A percentile compares a stretch with the other conserved stretches of the same genome.
These are phyloP conservation scores for Bipolaris cookei DNA, from an alignment of 2,329 filamentous ascomycete genomes.

Conservation along the genomic window DNA sequence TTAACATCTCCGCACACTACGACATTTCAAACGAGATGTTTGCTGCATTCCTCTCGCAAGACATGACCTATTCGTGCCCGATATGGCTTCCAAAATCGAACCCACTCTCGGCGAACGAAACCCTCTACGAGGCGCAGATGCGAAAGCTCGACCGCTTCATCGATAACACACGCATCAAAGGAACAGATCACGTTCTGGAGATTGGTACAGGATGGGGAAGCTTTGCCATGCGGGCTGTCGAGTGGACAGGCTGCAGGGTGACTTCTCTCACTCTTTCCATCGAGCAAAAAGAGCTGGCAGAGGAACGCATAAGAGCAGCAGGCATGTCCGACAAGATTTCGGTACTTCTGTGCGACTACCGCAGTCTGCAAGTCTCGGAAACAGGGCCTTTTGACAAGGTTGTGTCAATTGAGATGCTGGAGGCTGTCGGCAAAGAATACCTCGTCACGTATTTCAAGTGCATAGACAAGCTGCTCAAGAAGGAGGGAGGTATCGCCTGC, in stretches of 20 bases:
- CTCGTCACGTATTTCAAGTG: conserved; percentile 71
- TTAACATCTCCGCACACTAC: conserved; percentile 76
- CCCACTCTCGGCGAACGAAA: conserved; percentile 57
- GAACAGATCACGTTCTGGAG: conserved; percentile 72
- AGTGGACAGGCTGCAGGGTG: conserved; percentile 69
- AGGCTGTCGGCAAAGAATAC: conserved; percentile 73
- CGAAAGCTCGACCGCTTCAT: conserved; percentile 72
- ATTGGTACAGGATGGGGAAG: conserved; percentile 80
- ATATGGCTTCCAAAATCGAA: conserved; percentile 64
- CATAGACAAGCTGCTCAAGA: conserved; percentile 69
- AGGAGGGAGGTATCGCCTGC: conserved; percentile 68
- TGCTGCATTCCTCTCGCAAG: conserved; percentile 72
- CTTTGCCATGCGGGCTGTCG: conserved; percentile 73
- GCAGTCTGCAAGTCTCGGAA: conserved; percentile 61
- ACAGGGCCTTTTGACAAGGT: conserved; percentile 69
- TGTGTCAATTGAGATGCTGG: conserved; percentile 78
- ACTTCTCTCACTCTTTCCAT: conserved; percentile 72
- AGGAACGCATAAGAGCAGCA: conserved; percentile 66
- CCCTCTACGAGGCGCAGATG: conserved; percentile 69
- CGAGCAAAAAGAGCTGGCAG: conserved; percentile 72
- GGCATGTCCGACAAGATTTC: conserved; percentile 66
- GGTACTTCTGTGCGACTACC: conserved; percentile 73
- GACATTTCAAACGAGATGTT: conserved; percentile 81
- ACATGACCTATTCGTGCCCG: conserved; percentile 78
- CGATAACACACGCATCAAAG: conserved; percentile 66